phyloP scores from a whole-genome alignment of 2,329 filamentous ascomycete genomes.

The Stagonosporopsis rhizophila region DNA sequence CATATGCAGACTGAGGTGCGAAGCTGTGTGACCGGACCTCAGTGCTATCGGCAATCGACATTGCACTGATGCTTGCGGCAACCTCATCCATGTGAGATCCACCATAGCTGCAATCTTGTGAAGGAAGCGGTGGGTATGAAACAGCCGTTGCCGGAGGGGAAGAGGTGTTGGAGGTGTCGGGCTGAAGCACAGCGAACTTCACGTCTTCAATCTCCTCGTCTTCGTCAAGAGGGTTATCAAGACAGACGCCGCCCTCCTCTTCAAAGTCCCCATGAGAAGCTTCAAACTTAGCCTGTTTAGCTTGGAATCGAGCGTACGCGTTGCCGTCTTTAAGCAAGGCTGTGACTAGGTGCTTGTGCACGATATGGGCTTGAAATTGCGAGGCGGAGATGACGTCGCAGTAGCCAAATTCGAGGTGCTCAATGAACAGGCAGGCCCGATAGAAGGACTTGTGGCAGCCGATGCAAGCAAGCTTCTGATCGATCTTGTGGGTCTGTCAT shows the following conservation, averaged over 20 bases:
- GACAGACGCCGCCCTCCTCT: slow-evolving; percentile 34
- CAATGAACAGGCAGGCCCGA: slow-evolving; percentile 58
- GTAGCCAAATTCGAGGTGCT: slow-evolving; percentile 62
- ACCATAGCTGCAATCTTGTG: slow-evolving; percentile 1
- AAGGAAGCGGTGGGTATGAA: slow-evolving; percentile 34
- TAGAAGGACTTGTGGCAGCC: slow-evolving; percentile 60
- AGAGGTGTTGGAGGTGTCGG: slow-evolving; percentile 17
- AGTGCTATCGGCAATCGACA: slow-evolving; percentile 29
- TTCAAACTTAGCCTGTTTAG: slow-evolving; percentile 40
- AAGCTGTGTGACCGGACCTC: slow-evolving; percentile 11
- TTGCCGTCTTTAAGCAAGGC: slow-evolving; percentile 33
- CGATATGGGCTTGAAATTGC: slow-evolving; percentile 58
- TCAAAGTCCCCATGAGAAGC: slow-evolving; percentile 39
- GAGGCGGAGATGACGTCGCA: slow-evolving; percentile 54
- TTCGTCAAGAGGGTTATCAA: slow-evolving; percentile 26
- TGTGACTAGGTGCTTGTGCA: slow-evolving; percentile 59
- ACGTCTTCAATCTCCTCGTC: slow-evolving; percentile 29
- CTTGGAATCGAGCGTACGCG: slow-evolving; percentile 32
- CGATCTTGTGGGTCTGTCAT: slow-evolving; percentile 55
- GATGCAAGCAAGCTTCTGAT: slow-evolving; percentile 60
- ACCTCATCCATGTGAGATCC: slow-evolving; percentile 10
- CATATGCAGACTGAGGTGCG: neutral
- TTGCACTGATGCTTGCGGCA: slow-evolving; percentile 13
- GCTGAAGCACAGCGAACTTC: slow-evolving; percentile 35
- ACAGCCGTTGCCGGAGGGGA: neutral